Conservation (phyloP, 352 stramenopile genomes). For the Phytopythium boreale region DNA sequence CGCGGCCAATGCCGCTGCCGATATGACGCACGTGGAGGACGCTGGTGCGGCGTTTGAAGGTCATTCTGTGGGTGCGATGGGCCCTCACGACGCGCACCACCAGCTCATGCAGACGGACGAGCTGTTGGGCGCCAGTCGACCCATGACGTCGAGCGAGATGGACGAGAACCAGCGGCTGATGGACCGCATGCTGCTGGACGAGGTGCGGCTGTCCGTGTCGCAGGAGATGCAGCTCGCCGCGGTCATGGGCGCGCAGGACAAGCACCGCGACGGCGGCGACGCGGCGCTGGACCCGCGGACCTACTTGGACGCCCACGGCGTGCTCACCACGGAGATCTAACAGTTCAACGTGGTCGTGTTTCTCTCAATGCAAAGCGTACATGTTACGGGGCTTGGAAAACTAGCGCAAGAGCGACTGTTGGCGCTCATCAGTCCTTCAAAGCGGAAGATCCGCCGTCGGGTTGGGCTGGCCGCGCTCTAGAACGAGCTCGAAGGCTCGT, state of each 20-base stretch:
- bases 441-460: neutral
- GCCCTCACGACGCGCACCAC: conserved; percentile 24
- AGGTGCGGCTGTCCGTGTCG: conserved; percentile 49
- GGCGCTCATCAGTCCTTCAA: neutral
- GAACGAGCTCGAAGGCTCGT: conserved; percentile 2
- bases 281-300: conserved; percentile 47
- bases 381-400: neutral
- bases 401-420: neutral
- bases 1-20: neutral
- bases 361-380: neutral
- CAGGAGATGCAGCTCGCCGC: conserved; percentile 43
- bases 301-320: conserved; percentile 67
- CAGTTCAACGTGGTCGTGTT: neutral
- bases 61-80: conserved; percentile 5
- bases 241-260: conserved; percentile 11
- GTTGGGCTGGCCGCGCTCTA: neutral
- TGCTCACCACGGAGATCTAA: conserved; percentile 68
- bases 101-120: conserved; percentile 51
- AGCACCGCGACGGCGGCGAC: conserved; percentile 26
- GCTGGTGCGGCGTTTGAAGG: neutral
- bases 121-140: conserved; percentile 26
- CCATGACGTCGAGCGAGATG: conserved; percentile 41
- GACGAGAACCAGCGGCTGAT: conserved; percentile 79
- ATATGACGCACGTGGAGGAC: neutral
- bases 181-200: conserved; percentile 65